Base-by-base conservation (phyloP, 306 rosid species). In the Crotalaria pallida region DNA sequence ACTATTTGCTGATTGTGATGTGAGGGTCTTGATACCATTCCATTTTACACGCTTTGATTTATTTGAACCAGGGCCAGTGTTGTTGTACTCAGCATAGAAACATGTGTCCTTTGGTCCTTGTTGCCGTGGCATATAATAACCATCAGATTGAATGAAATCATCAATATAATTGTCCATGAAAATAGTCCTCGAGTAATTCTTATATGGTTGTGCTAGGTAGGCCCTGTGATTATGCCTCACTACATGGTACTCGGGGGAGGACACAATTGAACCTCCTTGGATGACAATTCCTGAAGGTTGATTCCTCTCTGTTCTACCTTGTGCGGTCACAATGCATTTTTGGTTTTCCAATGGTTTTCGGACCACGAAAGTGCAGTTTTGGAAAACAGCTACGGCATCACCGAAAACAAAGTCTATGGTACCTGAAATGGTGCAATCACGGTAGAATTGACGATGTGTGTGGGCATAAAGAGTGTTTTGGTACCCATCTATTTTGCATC, bases 321-420 rank as follows among this genome's bases (percentile, higher is more conserved):
- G 98, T 7, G 96, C 96, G 0, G 92, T 88, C 21, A 92, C 88
- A n/a, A 84, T 83, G 53, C 86, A 83, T 33, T 82, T 80, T 16
- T 89, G 96, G 61, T 75, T 74, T 0, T 82, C 24, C 67, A 81
- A 4, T 8, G 96, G 85, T 78, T 83, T 84, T 16, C 89, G 71
- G 0, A 92, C 78, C 15, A 84, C 2, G 62, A 92, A 92, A 1
- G 76, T 86, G 73, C 96, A 92, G 72, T 79, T 82, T 47, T 92
- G 98, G 80, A 92, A 86, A 33, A 88, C 45, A 0, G 80, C 75
- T 0, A 84, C 59, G 0, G 96, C 84, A 7, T 88, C 91, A 0
- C 98, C 98, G 1, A 92, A 89, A 0, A 92, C 55, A 10, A 88
- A 89, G 73, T 92, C 98, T 6, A 84, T 75, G 8, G 98, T 89